Conservation (phyloP, 176 grass and related monocot species). For the Raddia distichophylla region DNA sequence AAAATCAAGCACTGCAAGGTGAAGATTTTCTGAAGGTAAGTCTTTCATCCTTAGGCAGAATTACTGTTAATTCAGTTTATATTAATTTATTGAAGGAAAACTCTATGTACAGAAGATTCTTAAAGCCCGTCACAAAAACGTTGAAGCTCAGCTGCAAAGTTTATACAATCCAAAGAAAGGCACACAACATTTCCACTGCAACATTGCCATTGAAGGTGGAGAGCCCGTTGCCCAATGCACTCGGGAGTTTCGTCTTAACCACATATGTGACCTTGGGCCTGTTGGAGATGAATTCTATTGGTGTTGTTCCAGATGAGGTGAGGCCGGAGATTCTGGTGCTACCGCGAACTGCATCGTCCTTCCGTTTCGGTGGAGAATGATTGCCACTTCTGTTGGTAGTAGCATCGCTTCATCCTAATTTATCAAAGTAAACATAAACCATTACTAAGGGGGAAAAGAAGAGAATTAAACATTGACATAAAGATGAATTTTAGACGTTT, state of each 20-base stretch:
- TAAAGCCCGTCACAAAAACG: constrained; percentile 30
- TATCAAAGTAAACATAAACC: constrained; percentile 6
- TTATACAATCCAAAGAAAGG: constrained; percentile 25
- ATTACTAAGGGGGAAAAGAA: neutral
- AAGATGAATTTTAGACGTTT: neutral
- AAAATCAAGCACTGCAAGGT: neutral
- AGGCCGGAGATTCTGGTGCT: constrained; percentile 48
- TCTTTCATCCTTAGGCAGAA: neutral
- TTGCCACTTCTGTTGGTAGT: constrained; percentile 69
- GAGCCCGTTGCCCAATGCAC: neutral
- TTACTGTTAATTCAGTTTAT: constrained; percentile 21
- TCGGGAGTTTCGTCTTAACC: constrained; percentile 18
- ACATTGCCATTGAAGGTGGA: constrained; percentile 3
- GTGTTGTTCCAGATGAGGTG: constrained; percentile 48
- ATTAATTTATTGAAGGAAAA: constrained; percentile 34
- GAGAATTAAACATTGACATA: neutral
- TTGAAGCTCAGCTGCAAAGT: constrained; percentile 39
- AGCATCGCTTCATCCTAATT: constrained; percentile 67
- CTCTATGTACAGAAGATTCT: constrained; percentile 47
- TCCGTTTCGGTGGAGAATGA: constrained; percentile 67
- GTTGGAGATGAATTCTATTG: constrained; percentile 46
- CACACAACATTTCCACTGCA: constrained; percentile 28
- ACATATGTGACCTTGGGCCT: neutral
- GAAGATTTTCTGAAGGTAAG: neutral
- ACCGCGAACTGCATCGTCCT: constrained; percentile 64